phyloP scores from a whole-genome alignment of 768 basidiomycete species.

The Tubosaeta brunneosetosa region DNA sequence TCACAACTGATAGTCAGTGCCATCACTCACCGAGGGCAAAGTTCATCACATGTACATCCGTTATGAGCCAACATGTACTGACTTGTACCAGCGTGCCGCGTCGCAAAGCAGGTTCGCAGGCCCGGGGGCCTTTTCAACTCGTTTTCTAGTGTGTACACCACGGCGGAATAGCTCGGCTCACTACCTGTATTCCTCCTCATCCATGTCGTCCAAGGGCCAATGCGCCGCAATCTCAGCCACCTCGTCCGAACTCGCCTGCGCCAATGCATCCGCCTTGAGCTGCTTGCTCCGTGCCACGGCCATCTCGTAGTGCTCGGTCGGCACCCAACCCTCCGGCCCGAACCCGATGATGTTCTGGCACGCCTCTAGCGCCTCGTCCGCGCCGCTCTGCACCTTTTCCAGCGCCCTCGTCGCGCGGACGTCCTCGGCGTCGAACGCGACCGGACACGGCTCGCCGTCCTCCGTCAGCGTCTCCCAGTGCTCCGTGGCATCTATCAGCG shows the following conservation, averaged over 20 bases:
- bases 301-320: neutral
- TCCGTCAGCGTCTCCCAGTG: neutral
- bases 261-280: neutral
- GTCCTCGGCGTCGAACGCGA: conserved; percentile 2
- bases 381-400: neutral
- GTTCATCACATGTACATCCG: no score
- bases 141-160: no score
- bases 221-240: neutral
- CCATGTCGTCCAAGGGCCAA: neutral
- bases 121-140: no score
- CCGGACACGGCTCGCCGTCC: neutral
- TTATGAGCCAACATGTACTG: no score
- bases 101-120: no score
- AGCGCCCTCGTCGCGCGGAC: neutral
- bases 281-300: neutral
- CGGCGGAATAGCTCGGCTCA: no score
- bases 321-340: neutral
- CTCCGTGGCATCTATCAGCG: neutral
- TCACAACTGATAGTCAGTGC: no score
- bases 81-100: no score
- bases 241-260: neutral
- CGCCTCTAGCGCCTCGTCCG: neutral
- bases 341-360: neutral
- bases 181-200: neutral
- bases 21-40: no score